phyloP scores from a whole-genome alignment of 73 alveolate genomes.

The Uronychia binucleata region DNA sequence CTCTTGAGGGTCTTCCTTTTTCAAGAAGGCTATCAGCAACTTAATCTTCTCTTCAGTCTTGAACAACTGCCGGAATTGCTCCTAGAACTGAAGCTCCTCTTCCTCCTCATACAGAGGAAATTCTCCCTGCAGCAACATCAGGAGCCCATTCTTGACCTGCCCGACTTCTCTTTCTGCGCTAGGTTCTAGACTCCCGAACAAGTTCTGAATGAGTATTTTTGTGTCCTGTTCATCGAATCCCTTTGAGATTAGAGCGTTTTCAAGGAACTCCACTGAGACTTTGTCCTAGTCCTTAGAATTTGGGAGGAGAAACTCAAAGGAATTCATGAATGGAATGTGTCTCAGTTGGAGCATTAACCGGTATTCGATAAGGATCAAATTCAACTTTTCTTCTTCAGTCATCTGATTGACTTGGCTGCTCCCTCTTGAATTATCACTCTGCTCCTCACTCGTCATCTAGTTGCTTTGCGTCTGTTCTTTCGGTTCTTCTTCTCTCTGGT shows the following conservation, averaged over 20 bases:
- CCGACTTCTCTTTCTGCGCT: not conserved
- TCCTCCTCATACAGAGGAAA: not conserved
- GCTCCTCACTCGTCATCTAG: not conserved
- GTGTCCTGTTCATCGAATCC: not conserved
- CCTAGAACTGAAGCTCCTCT: not conserved
- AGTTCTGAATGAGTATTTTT: not conserved
- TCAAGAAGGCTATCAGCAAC: not conserved
- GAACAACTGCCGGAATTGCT: not conserved
- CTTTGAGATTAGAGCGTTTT: not conserved
- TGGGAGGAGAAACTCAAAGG: not conserved
- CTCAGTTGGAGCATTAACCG: not conserved
- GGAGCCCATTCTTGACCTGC: not conserved
- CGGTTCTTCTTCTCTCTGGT: slow-evolving; percentile 21
- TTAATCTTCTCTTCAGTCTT: not conserved
- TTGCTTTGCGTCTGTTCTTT: not conserved
- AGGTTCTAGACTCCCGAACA: not conserved
- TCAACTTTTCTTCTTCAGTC: not conserved
- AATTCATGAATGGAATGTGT: not conserved
- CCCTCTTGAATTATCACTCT: not conserved
- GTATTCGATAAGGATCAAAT: not conserved
- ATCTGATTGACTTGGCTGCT: not conserved
- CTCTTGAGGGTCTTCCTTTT: not conserved
- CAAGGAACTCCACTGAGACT: not conserved
- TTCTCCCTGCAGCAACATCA: not conserved
- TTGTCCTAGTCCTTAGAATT: not conserved